phyloP scores from a whole-genome alignment of 169 alveolate genomes.

The Eimeria maxima region DNA sequence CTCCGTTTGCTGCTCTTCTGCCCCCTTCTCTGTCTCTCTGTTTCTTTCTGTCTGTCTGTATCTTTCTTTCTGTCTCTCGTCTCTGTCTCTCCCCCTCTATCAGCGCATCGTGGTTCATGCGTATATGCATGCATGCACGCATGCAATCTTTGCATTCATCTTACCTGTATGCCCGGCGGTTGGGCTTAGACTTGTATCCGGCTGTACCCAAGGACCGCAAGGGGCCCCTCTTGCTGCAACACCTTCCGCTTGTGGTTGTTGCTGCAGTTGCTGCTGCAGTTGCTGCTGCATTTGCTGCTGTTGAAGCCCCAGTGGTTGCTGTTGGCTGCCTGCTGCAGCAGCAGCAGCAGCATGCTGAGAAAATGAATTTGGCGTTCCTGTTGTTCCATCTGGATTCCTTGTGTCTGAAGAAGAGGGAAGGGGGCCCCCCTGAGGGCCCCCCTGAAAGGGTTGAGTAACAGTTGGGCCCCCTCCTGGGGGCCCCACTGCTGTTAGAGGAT shows the following conservation, averaged over 20 bases:
- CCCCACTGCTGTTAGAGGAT: not conserved
- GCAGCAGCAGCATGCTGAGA: not conserved
- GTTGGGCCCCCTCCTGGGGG: not conserved
- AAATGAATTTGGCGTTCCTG: not conserved
- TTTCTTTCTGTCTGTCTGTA: not conserved
- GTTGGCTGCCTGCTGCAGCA: not conserved
- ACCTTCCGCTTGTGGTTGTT: not conserved
- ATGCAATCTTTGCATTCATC: not conserved
- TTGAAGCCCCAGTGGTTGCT: not conserved
- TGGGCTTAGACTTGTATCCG: not conserved
- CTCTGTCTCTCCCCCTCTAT: no score
- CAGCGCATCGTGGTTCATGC: no score
- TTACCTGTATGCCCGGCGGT: not conserved
- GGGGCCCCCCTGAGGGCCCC: not conserved
- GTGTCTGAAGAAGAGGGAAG: not conserved
- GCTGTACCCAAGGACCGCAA: not conserved
- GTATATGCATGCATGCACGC: not conserved
- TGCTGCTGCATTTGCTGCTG: not conserved
- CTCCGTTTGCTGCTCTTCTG: not conserved
- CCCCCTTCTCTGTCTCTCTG: not conserved
- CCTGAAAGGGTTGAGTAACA: not conserved
- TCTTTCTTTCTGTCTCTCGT: no score
- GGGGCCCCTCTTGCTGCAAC: not conserved
- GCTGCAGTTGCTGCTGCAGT: constrained; percentile 2
- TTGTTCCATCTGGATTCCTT: not conserved